Conservation (phyloP, 2,329 filamentous ascomycete genomes). For the Thielaviopsis euricoi region DNA sequence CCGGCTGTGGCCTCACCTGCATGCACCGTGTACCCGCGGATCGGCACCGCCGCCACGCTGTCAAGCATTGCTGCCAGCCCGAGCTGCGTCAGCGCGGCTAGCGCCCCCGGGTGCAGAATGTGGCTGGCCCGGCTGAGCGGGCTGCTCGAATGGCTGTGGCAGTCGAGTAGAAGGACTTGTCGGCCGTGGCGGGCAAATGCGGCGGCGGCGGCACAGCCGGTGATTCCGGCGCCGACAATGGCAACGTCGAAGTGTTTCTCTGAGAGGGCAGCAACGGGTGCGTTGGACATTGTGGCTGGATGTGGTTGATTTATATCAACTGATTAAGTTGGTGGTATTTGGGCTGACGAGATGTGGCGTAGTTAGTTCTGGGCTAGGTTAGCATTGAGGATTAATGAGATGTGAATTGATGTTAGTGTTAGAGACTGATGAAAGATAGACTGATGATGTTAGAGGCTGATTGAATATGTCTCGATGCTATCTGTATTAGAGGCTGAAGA, state of each 20-base stretch:
- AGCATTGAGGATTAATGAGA: background rate
- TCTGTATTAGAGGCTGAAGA: too few species aligned
- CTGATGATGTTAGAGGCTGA: too few species aligned
- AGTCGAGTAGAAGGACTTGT: conserved; percentile 64
- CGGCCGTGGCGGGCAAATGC: conserved; percentile 78
- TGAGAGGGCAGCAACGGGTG: background rate
- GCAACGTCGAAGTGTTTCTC: conserved; percentile 35
- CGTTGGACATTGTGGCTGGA: background rate
- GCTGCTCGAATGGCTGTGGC: conserved; percentile 68
- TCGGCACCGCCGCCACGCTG: conserved; percentile 39
- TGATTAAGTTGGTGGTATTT: background rate
- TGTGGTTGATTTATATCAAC: background rate
- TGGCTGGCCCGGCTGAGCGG: conserved; percentile 92
- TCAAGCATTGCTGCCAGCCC: conserved; percentile 72
- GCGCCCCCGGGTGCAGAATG: conserved; percentile 79
- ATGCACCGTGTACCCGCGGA: conserved; percentile 7
- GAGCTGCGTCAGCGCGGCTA: conserved; percentile 60
- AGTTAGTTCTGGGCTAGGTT: too few species aligned
- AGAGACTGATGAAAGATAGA: background rate
- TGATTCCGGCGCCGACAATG: conserved; percentile 77
- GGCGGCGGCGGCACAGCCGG: conserved; percentile 74
- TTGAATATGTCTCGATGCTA: too few species aligned
- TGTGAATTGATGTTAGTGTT: too few species aligned
- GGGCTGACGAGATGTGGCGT: too few species aligned
- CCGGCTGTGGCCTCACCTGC: background rate